Conservation (phyloP, 148 eudicot species). For the Spergularia marina region DNA sequence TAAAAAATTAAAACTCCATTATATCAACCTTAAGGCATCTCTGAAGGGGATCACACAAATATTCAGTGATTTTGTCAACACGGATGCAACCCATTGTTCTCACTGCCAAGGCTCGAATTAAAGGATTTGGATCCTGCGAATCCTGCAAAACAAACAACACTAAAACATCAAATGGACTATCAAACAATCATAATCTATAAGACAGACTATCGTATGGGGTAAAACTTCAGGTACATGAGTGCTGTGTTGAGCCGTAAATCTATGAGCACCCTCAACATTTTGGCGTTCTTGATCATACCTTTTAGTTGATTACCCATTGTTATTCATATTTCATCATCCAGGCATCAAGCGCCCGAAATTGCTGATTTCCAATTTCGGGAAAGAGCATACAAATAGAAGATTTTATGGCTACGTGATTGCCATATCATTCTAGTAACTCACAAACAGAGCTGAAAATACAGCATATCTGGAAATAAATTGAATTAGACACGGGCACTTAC, state of each 20-base stretch:
- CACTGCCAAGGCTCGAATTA: slow-evolving; percentile 97
- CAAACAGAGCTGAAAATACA: neutral
- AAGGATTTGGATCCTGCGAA: slow-evolving; percentile 96
- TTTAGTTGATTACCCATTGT: neutral
- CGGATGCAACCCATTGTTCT: slow-evolving; percentile 99
- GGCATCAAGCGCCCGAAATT: neutral
- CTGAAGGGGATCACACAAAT: slow-evolving; percentile 97
- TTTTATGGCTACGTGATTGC: neutral
- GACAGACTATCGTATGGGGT: neutral
- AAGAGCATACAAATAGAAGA: neutral
- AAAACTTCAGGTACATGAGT: neutral
- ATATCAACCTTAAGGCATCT: slow-evolving; percentile 86
- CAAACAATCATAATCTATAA: neutral
- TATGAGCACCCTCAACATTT: neutral
- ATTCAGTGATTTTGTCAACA: slow-evolving; percentile 97
- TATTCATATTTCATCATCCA: neutral
- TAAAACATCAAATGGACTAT: neutral
- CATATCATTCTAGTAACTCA: neutral
- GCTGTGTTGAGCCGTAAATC: neutral
- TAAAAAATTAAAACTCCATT: neutral
- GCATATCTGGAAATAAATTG: neutral
- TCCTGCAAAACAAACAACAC: slow-evolving; percentile 51
- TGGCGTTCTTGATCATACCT: neutral
- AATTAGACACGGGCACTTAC: slow-evolving; percentile 33
- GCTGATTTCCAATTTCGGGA: too few species aligned